Evolutionary conservation across 1,284 basidiomycete genomes (phyloP).

Genomic region (Pyrrhoderma lamaoense): DNA sequence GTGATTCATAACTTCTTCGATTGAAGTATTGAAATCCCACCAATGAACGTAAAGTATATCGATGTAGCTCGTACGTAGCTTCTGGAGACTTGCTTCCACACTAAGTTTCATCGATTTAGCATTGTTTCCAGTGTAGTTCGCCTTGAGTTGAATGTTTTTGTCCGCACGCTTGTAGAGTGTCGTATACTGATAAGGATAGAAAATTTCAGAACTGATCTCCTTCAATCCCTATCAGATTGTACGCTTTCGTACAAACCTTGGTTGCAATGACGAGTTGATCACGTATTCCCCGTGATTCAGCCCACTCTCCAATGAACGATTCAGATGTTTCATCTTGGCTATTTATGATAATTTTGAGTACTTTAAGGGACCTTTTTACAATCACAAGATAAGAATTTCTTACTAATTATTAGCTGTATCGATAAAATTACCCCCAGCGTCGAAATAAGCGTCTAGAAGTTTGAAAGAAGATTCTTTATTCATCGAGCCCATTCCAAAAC

Average conservation of each 20-base stretch:
- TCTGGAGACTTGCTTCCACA: constrained; percentile 34
- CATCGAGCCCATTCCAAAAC: constrained; percentile 32
- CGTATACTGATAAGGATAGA: constrained; percentile 25
- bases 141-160: constrained; percentile 22
- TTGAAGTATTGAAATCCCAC: constrained; percentile 37
- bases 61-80: constrained; percentile 38
- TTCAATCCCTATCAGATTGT: constrained; percentile 31
- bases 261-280: constrained; percentile 43
- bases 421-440: constrained; percentile 48
- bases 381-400: constrained; percentile 16
- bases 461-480: constrained; percentile 38
- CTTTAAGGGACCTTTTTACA: neutral
- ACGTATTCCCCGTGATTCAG: constrained; percentile 33
- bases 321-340: constrained; percentile 38
- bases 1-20: constrained; percentile 46
- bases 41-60: constrained; percentile 38
- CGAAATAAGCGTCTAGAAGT: constrained; percentile 41
- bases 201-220: neutral
- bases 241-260: constrained; percentile 28
- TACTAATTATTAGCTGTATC: constrained; percentile 47
- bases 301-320: constrained; percentile 41
- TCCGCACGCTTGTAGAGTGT: constrained; percentile 25
- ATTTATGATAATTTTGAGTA: neutral
- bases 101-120: constrained; percentile 29
- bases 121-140: constrained; percentile 32